phyloP scores from a whole-genome alignment of 2,329 filamentous ascomycete genomes.

The Dendryphion nanum region DNA sequence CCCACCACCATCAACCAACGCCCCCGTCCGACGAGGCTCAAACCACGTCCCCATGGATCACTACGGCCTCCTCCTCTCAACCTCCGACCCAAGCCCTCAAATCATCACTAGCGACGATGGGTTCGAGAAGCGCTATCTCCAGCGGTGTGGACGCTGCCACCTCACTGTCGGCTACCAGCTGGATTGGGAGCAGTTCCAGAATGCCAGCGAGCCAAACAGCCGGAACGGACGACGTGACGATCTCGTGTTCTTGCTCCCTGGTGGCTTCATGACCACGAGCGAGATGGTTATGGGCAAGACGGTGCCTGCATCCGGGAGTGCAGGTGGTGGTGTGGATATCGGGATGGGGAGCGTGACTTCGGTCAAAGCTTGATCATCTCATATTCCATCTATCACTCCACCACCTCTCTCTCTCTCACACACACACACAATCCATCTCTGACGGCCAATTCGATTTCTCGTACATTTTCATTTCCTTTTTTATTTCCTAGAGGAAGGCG shows the following conservation, averaged over 20 bases:
- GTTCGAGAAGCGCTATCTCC: slow-evolving; percentile 64
- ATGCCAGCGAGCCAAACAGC: slow-evolving; percentile 20
- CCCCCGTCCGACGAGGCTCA: slow-evolving; percentile 1
- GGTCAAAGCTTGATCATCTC: slow-evolving; percentile 2
- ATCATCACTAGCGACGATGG: slow-evolving; percentile 60
- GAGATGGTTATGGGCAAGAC: slow-evolving; percentile 50
- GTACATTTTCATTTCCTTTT: too few relatives aligned
- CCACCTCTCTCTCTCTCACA: slow-evolving; percentile 35
- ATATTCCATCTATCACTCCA: too few relatives aligned
- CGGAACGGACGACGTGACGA: slow-evolving; percentile 40
- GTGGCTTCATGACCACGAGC: slow-evolving; percentile 57
- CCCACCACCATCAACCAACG: slow-evolving; percentile 27
- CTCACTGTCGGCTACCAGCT: slow-evolving; percentile 63
- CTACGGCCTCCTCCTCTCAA: slow-evolving; percentile 54
- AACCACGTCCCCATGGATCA: slow-evolving; percentile 18
- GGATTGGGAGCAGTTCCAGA: slow-evolving; percentile 50
- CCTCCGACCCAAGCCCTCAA: slow-evolving; percentile 49
- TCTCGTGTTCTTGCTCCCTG: slow-evolving; percentile 61
- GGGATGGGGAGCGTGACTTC: slow-evolving; percentile 7
- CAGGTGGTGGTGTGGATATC: slow-evolving; percentile 5
- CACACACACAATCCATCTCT: too few relatives aligned
- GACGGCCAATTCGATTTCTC: too few relatives aligned
- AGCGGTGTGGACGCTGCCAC: slow-evolving; percentile 61
- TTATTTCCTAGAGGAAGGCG: too few relatives aligned
- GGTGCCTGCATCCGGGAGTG: slow-evolving; percentile 10